Conservation (phyloP, 2,329 filamentous ascomycete genomes). For the Gnomoniopsis sp. region DNA sequence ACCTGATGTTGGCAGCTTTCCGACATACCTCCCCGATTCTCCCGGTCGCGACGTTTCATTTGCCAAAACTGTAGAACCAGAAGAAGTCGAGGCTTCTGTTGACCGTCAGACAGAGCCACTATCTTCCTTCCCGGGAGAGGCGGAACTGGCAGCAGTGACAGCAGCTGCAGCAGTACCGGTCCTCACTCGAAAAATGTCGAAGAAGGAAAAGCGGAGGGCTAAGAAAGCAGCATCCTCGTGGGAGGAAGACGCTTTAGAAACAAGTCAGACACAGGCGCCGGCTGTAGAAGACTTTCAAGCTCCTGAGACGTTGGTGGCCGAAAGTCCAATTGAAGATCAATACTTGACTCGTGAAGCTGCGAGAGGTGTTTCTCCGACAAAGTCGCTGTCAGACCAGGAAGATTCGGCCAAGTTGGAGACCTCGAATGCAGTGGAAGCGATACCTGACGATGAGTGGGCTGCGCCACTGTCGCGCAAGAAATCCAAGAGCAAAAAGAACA, state of each 20-base stretch:
- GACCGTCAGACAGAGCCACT: not conserved
- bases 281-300: conserved; percentile 1
- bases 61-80: not conserved
- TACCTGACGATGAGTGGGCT: conserved; percentile 21
- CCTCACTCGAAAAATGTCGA: conserved; percentile 16
- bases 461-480: conserved; percentile 26
- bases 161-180: not conserved
- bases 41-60: not conserved
- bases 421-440: conserved; percentile 8
- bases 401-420: conserved; percentile 24
- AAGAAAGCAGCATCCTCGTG: conserved; percentile 26
- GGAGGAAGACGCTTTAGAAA: conserved; percentile 11
- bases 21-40: not conserved
- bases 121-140: not conserved
- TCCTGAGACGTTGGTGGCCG: not conserved
- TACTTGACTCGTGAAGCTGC: not conserved
- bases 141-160: not conserved
- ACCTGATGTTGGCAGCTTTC: not conserved
- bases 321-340: not conserved
- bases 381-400: not conserved
- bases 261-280: conserved; percentile 12
- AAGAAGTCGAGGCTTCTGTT: not conserved
- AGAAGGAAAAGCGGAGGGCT: conserved; percentile 21
- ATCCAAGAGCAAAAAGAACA: conserved; percentile 34
- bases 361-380: not conserved